phyloP scores from a whole-genome alignment of 371 early-diverging fungal genomes.

The Sporodiniella umbellata region DNA sequence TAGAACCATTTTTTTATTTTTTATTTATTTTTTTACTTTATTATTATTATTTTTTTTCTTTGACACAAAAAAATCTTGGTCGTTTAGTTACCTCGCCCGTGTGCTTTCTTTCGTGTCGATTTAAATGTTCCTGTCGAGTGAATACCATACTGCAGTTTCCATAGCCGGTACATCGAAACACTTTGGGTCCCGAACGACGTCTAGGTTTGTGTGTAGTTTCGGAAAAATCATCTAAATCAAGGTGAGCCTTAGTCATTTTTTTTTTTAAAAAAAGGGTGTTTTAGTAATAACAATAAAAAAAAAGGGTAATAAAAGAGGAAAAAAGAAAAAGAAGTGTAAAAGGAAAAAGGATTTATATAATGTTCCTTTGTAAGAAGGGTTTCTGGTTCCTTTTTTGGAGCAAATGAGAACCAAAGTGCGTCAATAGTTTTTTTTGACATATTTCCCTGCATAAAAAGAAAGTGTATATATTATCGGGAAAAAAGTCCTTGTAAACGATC shows the following conservation, averaged over 20 bases:
- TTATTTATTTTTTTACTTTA: too few relatives aligned
- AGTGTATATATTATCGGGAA: not conserved
- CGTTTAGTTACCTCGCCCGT: slow-evolving; percentile 55
- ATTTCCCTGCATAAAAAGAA: not conserved
- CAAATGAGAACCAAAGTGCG: not conserved
- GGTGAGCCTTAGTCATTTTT: too few relatives aligned
- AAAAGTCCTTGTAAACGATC: not conserved
- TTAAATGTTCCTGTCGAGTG: slow-evolving; percentile 52
- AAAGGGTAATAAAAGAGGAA: not conserved
- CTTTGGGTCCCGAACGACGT: not conserved
- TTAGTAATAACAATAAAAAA: not conserved
- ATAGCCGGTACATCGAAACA: slow-evolving; percentile 46
- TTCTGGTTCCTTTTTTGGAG: not conserved
- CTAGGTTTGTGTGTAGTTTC: not conserved
- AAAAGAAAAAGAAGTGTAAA: not conserved
- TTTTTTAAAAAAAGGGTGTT: too few relatives aligned
- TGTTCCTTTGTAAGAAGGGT: not conserved
- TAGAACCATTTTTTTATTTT: too few relatives aligned
- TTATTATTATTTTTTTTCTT: too few relatives aligned
- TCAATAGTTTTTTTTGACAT: not conserved
- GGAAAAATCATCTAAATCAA: too few relatives aligned
- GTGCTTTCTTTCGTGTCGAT: slow-evolving; percentile 53
- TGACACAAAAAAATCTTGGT: too few relatives aligned
- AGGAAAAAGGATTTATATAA: not conserved
- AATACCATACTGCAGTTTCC: slow-evolving; percentile 53